Base-by-base conservation (phyloP, 2,329 filamentous ascomycete genomes). In the Sclerotinia spermophila region DNA sequence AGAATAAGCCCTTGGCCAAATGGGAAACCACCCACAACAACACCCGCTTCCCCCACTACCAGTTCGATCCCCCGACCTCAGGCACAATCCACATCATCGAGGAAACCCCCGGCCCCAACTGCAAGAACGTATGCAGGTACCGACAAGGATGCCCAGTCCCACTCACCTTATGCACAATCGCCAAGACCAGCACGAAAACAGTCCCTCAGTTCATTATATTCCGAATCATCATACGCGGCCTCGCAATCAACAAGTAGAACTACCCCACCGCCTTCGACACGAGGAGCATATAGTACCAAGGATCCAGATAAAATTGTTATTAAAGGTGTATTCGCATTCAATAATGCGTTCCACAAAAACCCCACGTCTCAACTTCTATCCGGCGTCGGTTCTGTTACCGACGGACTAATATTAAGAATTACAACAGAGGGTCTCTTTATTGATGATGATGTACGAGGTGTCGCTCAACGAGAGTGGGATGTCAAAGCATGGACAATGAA, bases 401-500 rank as follows among this genome's bases (percentile, higher is more conserved):
- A 99, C 79, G 96, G 96, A 0, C 85, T 99, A 60, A 92, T 98
- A 72, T 86, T 99, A 72, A 92, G 92, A 67, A 96, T 98, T 78
- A 95, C 93, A 17, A 97, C 93, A 1, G 95, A 97, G 80, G 96
- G 96, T 27, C 86, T 98, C 68, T 98, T 98, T 82, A 96, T 99
- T 78, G 96, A 99, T 80, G 96, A 99, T 80, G 96, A 98, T 80
- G 88, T 97, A 67, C 90, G 94, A 59, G 89, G 90, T 73, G 93
- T 97, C 24, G 90, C 93, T n/a, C 94, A 98, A 82, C 89, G 96
- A 72, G 96, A 99, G 82, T 99, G 96, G 96, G 96, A 99, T 80
- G 89, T 98, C 79, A 98, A 98, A 81, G 94, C 95, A 38, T 98
- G 96, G 96, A 97, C 94, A 58, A 87, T 99, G 82, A 97, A 97